phyloP scores from a whole-genome alignment of 108 stramenopile species.

The Cyclotella cryptica region DNA sequence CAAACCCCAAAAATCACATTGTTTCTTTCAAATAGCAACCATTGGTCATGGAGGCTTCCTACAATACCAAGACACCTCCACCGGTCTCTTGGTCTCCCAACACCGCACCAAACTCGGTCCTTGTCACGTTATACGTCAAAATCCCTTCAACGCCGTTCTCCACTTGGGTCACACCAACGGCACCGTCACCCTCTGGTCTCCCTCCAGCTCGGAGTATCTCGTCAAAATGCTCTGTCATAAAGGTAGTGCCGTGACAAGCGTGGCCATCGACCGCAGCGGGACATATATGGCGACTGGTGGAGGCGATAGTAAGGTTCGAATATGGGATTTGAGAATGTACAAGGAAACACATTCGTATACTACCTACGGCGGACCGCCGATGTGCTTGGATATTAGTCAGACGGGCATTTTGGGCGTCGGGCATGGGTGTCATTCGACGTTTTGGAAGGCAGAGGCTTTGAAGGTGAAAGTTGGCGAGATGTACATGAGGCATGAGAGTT shows the following conservation, averaged over 20 bases:
- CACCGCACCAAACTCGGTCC: constrained; percentile 87
- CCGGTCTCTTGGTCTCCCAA: constrained; percentile 88
- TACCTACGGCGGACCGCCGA: constrained; percentile 68
- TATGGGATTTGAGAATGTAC: constrained; percentile 97
- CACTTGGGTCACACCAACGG: constrained; percentile 97
- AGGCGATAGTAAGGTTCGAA: constrained; percentile 78
- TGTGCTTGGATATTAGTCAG: constrained; percentile 91
- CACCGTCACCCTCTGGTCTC: constrained; percentile 97
- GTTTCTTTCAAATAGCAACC: constrained; percentile 60
- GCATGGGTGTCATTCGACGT: constrained; percentile 84
- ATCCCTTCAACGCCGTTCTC: constrained; percentile 93
- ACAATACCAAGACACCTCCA: constrained; percentile 96
- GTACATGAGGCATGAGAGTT: constrained; percentile 91
- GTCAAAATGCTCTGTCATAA: constrained; percentile 93
- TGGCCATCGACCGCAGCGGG: constrained; percentile 88
- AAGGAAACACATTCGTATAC: constrained; percentile 71
- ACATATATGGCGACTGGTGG: constrained; percentile 92
- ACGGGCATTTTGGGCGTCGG: constrained; percentile 90
- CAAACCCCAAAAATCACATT: too few species aligned
- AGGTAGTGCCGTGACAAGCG: constrained; percentile 76
- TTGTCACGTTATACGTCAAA: constrained; percentile 86
- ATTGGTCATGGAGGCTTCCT: constrained; percentile 87
- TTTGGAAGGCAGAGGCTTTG: constrained; percentile 90
- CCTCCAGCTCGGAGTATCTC: constrained; percentile 82
- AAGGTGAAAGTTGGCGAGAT: constrained; percentile 75